Evolutionary conservation across 2,329 filamentous ascomycete genomes (phyloP), one percentile per base, ranked within the genome.

Genomic region (Colletotrichum filicis): DNA sequence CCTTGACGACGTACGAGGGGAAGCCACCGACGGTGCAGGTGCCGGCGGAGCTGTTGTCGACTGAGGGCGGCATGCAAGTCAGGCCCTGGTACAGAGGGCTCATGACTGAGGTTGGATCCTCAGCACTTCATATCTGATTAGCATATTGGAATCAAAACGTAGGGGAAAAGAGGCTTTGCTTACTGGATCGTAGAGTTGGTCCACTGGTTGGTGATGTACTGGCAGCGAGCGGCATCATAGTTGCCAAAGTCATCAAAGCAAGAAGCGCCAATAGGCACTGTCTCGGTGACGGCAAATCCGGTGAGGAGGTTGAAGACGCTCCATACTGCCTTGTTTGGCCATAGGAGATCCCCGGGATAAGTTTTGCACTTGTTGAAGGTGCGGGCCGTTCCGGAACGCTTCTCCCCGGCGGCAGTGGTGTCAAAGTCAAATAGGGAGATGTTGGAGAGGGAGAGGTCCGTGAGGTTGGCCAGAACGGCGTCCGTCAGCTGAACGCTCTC

Each of bases 1-100:
- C 83, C 12, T 83, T 81, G 26, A 88, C 79, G 0, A 82, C 80
- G 57, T 86, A 87, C 4, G 78, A 76, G 0, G 85, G 84, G 73
- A 82, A 84, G 4, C 82, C 85, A 5, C 86, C 86, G 0, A 84
- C 66, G 0, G 79, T 82, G 73, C 85, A 86, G 1, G 70, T 75
- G 65, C 67, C 75, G 46, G 71, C 67, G 22, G 71, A 66, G 57
- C 76, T 78, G n/a, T 79, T 76, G 28, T 74, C 66, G 66, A 66
- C 64, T 14, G 64, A 59, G 6, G 57, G 66, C 4, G 81, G 81
- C 67, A 79, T 71, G 28, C 83, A 85, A 24, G 83, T 84, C 6
- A 77, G 75, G 11, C 83, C 83, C 76, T 84, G 77, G 71, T 80
- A 85, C 1, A 85, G 64, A 5, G 83, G 82, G 74, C 79, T 84